Percentiles rank a stretch among this genome's conserved stretches.
phyloP scores from a whole-genome alignment of 2,329 filamentous ascomycete species.

The Didymosphaeria variabile region DNA sequence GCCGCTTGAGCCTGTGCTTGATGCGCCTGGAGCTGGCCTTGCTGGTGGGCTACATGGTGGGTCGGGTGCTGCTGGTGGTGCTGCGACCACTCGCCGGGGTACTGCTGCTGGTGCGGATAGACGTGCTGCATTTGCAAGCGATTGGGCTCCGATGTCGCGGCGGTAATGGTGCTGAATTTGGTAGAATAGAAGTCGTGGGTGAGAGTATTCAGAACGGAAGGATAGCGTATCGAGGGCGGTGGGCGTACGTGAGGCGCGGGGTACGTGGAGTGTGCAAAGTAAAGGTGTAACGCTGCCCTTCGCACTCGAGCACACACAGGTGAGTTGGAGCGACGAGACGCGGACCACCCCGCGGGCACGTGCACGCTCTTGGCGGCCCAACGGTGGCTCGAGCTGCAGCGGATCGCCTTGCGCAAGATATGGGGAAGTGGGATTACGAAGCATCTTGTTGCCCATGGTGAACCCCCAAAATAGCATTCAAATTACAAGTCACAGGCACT shows the following conservation, averaged over 20 bases:
- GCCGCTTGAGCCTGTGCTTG: constrained; percentile 58
- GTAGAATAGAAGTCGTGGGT: constrained; percentile 7
- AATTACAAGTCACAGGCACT: constrained; percentile 5
- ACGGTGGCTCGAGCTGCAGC: constrained; percentile 28
- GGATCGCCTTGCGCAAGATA: neutral
- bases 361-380: constrained; percentile 29
- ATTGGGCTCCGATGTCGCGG: constrained; percentile 17
- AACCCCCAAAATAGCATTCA: neutral
- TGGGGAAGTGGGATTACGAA: neutral
- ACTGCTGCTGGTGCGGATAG: constrained; percentile 69
- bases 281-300: constrained; percentile 21
- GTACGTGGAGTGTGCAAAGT: constrained; percentile 20
- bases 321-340: constrained; percentile 27
- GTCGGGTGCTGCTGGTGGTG: constrained; percentile 52
- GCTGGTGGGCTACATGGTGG: constrained; percentile 51
- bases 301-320: constrained; percentile 31
- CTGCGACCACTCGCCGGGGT: constrained; percentile 62
- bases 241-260: neutral
- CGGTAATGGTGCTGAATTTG: constrained; percentile 17
- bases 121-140: constrained; percentile 64
- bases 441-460: neutral
- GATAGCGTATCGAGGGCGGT: constrained; percentile 9
- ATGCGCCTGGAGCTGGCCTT: constrained; percentile 49
- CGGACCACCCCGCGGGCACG: constrained; percentile 28
- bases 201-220: neutral